phyloP scores from a whole-genome alignment of 148 eudicot genomes.

The Nepenthes mirabilis region DNA sequence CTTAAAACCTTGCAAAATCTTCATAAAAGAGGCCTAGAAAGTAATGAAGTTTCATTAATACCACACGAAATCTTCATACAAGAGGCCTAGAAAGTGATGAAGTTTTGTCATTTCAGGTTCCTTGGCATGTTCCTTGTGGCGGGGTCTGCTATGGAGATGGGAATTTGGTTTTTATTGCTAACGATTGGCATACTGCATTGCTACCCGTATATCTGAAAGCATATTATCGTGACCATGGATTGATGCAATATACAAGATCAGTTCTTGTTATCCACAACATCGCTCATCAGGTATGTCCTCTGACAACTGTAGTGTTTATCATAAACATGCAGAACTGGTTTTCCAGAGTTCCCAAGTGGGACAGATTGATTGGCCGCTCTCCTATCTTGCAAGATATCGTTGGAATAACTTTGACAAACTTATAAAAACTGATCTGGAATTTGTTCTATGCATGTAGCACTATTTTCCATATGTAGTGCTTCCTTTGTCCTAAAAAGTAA shows the following conservation, averaged over 20 bases:
- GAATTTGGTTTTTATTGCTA: conserved; percentile 91
- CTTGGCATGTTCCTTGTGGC: conserved; percentile 97
- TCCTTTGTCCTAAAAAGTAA: too few species aligned
- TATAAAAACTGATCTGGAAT: too few species aligned
- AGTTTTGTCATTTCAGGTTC: conserved; percentile 45
- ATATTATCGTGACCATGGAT: conserved; percentile 80
- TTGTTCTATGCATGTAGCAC: too few species aligned
- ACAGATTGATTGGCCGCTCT: too few species aligned
- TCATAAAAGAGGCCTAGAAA: background rate
- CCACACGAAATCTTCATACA: background rate
- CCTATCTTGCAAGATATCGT: too few species aligned
- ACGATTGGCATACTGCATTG: conserved; percentile 98
- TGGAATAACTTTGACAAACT: too few species aligned
- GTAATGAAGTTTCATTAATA: background rate
- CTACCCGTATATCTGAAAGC: conserved; percentile 95
- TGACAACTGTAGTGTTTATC: background rate
- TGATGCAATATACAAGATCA: conserved; percentile 75
- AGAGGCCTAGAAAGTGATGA: background rate
- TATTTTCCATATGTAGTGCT: too few species aligned
- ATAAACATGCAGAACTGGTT: too few species aligned
- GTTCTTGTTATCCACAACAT: conserved; percentile 91
- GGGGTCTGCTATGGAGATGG: conserved; percentile 97
- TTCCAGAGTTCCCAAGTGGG: too few species aligned
- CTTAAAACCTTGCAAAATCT: background rate
- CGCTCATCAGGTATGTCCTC: conserved; percentile 79